These are phyloP conservation scores for Coccomyxa subellipsoidea DNA, from an alignment of 163 green algal species.

Conservation along the genomic window DNA sequence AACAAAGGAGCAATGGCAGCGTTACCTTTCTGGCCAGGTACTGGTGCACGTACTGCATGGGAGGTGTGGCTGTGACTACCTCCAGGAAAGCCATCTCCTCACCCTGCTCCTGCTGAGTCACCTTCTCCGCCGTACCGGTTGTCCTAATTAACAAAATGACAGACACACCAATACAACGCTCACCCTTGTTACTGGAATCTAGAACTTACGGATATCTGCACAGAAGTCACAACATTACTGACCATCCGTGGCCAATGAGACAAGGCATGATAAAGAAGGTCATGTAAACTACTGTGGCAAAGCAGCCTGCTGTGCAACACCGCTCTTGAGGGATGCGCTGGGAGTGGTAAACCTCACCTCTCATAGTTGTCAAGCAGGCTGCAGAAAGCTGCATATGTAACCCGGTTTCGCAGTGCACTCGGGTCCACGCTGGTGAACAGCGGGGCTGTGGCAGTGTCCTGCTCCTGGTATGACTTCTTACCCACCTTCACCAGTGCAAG, in stretches of 20 bases:
- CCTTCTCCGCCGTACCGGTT: slow-evolving; percentile 29
- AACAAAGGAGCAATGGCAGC: background rate
- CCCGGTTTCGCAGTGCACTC: slow-evolving; percentile 35
- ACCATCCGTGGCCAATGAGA: too few species aligned
- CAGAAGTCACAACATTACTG: too few species aligned
- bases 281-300: too few species aligned
- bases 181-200: too few species aligned
- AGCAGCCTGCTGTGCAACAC: too few species aligned
- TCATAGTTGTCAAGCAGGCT: slow-evolving; percentile 75
- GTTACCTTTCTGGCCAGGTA: slow-evolving; percentile 39
- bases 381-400: slow-evolving; percentile 61
- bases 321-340: too few species aligned
- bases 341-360: too few species aligned
- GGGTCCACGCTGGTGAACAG: slow-evolving; percentile 53
- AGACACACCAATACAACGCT: too few species aligned
- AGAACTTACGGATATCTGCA: too few species aligned
- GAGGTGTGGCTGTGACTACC: slow-evolving; percentile 35
- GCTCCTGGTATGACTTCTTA: slow-evolving; percentile 38
- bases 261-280: too few species aligned
- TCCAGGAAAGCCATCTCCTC: slow-evolving; percentile 57
- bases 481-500: slow-evolving; percentile 23
- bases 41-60: slow-evolving; percentile 57
- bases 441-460: slow-evolving; percentile 31
- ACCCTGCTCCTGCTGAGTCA: slow-evolving; percentile 33
- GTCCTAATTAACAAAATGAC: too few species aligned